Evolutionary conservation across 441 rosid genomes (phyloP), one percentile per base, ranked within the genome.

Genomic region (Isatis lusitanica): DNA sequence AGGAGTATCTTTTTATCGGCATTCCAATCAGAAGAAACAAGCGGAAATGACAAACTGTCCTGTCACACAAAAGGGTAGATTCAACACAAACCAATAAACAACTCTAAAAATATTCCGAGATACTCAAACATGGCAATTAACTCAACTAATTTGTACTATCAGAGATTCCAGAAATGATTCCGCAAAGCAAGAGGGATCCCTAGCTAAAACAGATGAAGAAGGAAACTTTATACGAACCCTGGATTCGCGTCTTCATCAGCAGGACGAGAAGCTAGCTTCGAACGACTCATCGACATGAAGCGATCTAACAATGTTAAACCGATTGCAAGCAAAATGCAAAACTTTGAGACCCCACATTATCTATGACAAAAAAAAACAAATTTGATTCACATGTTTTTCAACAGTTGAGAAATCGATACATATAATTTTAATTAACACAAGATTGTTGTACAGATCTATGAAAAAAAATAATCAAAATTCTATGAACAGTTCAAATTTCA

Each of bases 11-110:
- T 98, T 83, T 95, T 97, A 75, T 93, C 98, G 13, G 92, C 92
- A 86, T 93, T 91, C 99, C 99, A 95, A 67, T 90, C 92, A 75
- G 89, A 86, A 81, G 91, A 80, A 77, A 93, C 83, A 73, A 95
- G 86, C 6, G 97, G 94, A 77, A 95, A 95, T 51, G 93, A 87
- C 82, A 93, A 83, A 83, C 90, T 93, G 82, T 95, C 99, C 99
- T 93, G 90, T 65, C 64, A 57, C 63, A 74, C 39, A 30, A 64
- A 66, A 33, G 17, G 33, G 52, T 77, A 18, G 53, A 58, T 59
- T 42, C 69, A 59, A 12, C 18, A 64, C 39, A 56, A 38, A 26
- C 50, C 11, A 39, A 28, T 71, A 39, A 13, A 48, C 12, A 48
- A 17, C 21, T 16, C 3, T 12, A 9, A 2, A 43, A 5, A 44